Conservation (phyloP, 2,329 filamentous ascomycete genomes). For the Epichloe brachyelytri region DNA sequence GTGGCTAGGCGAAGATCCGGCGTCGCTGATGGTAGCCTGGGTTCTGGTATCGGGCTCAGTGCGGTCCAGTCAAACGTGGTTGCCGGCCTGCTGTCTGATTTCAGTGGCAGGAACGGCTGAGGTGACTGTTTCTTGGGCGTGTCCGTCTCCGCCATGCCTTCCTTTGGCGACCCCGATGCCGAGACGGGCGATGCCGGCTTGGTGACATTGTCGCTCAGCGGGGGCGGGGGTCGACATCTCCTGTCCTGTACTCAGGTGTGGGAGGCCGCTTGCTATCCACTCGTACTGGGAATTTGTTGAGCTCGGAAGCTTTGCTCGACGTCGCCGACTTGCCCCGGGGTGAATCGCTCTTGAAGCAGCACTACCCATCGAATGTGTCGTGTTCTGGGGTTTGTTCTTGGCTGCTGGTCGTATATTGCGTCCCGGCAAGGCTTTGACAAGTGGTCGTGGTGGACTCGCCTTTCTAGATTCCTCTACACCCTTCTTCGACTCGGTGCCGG, state of each 20-base stretch:
- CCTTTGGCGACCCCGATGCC: conserved; percentile 25
- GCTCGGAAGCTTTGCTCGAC: background rate
- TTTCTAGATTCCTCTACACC: background rate
- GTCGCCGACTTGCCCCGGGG: conserved; percentile 14
- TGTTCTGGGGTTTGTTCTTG: conserved; percentile 8
- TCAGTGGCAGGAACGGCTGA: conserved; percentile 5
- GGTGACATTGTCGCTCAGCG: conserved; percentile 22
- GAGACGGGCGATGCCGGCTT: conserved; percentile 33
- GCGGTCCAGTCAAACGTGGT: background rate
- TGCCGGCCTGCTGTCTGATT: background rate
- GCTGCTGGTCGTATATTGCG: conserved; percentile 15
- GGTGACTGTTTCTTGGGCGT: conserved; percentile 6
- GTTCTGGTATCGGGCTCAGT: conserved; percentile 13
- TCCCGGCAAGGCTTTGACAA: conserved; percentile 14
- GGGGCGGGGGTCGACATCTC: conserved; percentile 24
- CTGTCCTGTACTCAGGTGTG: conserved; percentile 35
- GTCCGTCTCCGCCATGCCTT: background rate
- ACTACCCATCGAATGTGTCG: conserved; percentile 19
- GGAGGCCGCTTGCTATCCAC: conserved; percentile 25
- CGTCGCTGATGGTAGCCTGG: conserved; percentile 13
- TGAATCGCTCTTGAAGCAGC: conserved; percentile 19
- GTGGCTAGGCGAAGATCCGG: conserved; percentile 13
- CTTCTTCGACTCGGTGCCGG: background rate
- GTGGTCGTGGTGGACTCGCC: conserved; percentile 6
- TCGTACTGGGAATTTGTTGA: conserved; percentile 1